A percentile compares a stretch with the other conserved stretches of the same genome.
phyloP scores from a whole-genome alignment of 177 flowering plant genomes.

The Telopea speciosissima region DNA sequence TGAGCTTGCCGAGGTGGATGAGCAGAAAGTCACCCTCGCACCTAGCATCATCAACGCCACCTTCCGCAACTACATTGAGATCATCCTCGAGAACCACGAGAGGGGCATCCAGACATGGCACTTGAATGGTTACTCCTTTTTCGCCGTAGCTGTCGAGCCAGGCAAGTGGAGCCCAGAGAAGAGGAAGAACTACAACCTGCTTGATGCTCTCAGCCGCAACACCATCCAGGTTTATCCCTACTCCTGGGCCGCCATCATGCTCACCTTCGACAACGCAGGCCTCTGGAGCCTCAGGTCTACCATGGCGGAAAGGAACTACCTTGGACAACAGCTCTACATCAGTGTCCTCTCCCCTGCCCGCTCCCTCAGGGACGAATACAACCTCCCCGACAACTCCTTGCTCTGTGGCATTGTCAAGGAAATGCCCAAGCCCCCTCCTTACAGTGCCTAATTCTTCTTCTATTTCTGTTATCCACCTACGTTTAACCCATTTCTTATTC shows the following conservation, averaged over 20 bases:
- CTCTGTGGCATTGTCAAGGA: conserved; percentile 41
- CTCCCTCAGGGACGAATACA: conserved; percentile 66
- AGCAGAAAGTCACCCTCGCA: conserved; percentile 7
- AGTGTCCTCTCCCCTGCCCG: conserved; percentile 41
- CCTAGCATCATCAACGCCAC: conserved; percentile 38
- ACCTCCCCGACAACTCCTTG: conserved; percentile 27
- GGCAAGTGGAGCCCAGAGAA: conserved; percentile 41
- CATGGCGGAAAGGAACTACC: conserved; percentile 36
- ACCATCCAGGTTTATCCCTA: conserved; percentile 48
- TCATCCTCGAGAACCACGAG: conserved; percentile 55
- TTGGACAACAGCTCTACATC: conserved; percentile 53
- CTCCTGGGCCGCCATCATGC: conserved; percentile 48
- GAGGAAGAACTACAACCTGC: conserved; percentile 44
- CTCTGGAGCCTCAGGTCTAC: conserved; percentile 51
- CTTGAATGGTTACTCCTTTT: conserved; percentile 55
- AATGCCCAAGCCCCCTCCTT: conserved; percentile 42
- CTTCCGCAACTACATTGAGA: conserved; percentile 50
- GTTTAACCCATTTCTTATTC: too few relatives aligned
- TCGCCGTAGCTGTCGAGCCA: conserved; percentile 42
- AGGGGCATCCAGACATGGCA: conserved; percentile 48
- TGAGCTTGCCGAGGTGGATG: conserved; percentile 14
- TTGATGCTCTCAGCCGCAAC: conserved; percentile 55
- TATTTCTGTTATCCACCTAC: too few relatives aligned
- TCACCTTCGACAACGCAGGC: conserved; percentile 55
- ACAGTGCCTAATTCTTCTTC: conserved; percentile 8